Evolutionary conservation across 2,329 filamentous ascomycete genomes (phyloP).

Genomic region (Ophiostoma populinum): DNA sequence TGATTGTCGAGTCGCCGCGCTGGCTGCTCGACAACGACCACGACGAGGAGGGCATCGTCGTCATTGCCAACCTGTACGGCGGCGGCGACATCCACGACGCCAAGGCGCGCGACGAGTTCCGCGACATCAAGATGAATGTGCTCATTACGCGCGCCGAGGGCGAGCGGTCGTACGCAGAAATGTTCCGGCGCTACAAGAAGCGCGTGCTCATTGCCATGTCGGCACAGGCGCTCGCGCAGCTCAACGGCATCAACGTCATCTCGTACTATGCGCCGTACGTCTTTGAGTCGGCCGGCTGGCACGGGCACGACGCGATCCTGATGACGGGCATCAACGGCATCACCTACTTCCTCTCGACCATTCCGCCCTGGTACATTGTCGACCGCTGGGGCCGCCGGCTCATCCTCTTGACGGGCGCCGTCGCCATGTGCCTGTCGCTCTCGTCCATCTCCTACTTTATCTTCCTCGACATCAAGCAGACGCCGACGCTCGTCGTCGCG

Average conservation of each 20-base stretch:
- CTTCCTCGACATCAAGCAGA: constrained; percentile 63
- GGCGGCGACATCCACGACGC: constrained; percentile 87
- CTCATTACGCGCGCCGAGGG: constrained; percentile 86
- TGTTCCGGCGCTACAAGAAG: constrained; percentile 85
- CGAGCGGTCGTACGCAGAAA: constrained; percentile 76
- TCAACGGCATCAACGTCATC: constrained; percentile 98
- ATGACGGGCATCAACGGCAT: constrained; percentile 92
- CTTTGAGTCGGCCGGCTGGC: constrained; percentile 94
- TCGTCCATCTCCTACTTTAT: constrained; percentile 92
- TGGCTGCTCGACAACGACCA: constrained; percentile 97
- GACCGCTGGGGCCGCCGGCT: constrained; percentile 79
- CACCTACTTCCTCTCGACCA: constrained; percentile 78
- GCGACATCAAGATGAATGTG: constrained; percentile 98
- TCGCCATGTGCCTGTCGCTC: constrained; percentile 77
- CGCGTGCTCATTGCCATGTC: constrained; percentile 98
- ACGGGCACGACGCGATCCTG: constrained; percentile 73
- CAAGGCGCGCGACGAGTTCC: constrained; percentile 87
- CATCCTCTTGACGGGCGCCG: constrained; percentile 76
- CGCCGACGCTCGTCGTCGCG: constrained; percentile 70
- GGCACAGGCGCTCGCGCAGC: constrained; percentile 82
- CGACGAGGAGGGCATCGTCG: constrained; percentile 94
- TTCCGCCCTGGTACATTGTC: constrained; percentile 94
- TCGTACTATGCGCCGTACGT: constrained; percentile 96
- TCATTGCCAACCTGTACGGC: constrained; percentile 94
- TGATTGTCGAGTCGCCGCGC: constrained; percentile 92